phyloP scores from a whole-genome alignment of 108 stramenopile species.

The Cylindrotheca closterium region DNA sequence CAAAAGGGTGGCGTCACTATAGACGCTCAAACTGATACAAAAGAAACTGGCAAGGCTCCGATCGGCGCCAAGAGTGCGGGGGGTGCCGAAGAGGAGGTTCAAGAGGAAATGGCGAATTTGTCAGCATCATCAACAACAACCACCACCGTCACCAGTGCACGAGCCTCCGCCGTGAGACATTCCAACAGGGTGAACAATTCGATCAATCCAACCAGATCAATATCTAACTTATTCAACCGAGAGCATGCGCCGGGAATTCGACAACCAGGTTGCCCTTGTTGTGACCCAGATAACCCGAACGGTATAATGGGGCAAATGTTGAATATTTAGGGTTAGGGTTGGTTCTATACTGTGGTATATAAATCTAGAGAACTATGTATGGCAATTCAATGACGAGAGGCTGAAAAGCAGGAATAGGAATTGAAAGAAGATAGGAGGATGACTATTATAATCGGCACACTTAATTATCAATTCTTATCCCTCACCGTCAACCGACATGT shows the following conservation, averaged over 20 bases:
- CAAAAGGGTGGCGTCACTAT: background rate
- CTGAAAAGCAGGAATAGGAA: too few species aligned
- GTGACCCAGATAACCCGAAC: conserved; percentile 68
- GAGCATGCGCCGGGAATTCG: conserved; percentile 80
- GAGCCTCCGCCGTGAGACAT: background rate
- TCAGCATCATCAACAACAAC: background rate
- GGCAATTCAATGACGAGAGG: too few species aligned
- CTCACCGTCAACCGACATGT: too few species aligned
- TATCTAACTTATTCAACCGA: conserved; percentile 47
- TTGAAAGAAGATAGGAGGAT: too few species aligned
- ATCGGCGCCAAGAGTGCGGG: background rate
- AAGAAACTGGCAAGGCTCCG: conserved; percentile 3
- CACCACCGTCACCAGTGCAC: background rate
- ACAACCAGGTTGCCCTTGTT: conserved; percentile 79
- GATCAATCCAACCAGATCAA: conserved; percentile 9
- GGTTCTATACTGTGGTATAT: too few species aligned
- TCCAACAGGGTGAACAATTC: conserved; percentile 2
- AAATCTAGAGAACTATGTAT: too few species aligned
- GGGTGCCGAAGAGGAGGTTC: background rate
- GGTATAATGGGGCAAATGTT: conserved; percentile 50
- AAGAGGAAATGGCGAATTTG: background rate
- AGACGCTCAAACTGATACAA: background rate
- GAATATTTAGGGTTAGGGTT: too few species aligned
- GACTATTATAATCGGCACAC: too few species aligned
- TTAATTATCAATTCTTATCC: too few species aligned